Percentiles rank a stretch among this genome's conserved stretches.
Evolutionary conservation across 257 asterid genomes (phyloP).

Genomic region (Fraxinus cuspidata): DNA sequence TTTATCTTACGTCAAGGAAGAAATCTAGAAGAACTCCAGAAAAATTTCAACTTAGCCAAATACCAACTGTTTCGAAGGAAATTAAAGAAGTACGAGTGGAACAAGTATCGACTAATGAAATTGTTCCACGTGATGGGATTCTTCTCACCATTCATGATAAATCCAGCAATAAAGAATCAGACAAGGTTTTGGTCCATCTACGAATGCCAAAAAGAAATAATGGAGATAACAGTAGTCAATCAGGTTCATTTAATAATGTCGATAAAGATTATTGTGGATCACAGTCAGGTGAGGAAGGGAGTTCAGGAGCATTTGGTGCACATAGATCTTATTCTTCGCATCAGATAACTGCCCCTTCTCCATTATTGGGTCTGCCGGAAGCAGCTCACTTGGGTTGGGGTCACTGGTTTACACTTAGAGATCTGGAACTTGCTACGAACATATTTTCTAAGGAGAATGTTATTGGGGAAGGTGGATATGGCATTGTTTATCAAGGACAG

Average conservation of each 20-base stretch:
- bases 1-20: constrained; percentile 72
- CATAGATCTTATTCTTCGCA: constrained; percentile 58
- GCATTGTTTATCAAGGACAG: constrained; percentile 80
- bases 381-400: constrained; percentile 97
- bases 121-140: constrained; percentile 69
- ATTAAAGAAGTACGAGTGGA: constrained; percentile 90
- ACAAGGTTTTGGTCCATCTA: constrained; percentile 71
- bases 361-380: constrained; percentile 87
- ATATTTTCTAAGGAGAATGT: constrained; percentile 84
- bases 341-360: constrained; percentile 80
- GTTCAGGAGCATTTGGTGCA: constrained; percentile 57
- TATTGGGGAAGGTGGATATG: constrained; percentile 97
- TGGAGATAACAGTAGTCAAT: constrained; percentile 59
- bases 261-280: constrained; percentile 74
- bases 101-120: constrained; percentile 62
- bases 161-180: constrained; percentile 70
- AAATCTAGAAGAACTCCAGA: constrained; percentile 53
- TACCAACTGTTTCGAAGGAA: constrained; percentile 80
- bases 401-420: constrained; percentile 95
- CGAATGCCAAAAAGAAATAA: constrained; percentile 59
- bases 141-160: constrained; percentile 84
- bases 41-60: constrained; percentile 61
- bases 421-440: constrained; percentile 80
- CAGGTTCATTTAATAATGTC: constrained; percentile 62
- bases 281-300: constrained; percentile 85